phyloP scores from a whole-genome alignment of 2,329 filamentous ascomycete species.

The Colletotrichum truncatum region DNA sequence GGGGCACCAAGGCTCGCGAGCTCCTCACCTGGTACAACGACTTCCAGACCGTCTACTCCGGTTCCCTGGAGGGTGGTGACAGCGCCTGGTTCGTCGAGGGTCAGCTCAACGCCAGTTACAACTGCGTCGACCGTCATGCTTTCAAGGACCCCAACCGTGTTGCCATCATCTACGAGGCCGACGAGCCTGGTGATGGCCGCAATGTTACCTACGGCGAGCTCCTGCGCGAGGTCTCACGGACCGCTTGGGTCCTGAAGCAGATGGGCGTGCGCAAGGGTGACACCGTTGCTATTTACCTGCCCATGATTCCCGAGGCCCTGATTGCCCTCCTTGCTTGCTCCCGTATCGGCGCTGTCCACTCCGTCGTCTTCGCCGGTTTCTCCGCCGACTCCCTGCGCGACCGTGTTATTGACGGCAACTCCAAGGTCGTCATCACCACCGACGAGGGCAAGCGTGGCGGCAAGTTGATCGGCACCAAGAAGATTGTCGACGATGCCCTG shows the following conservation, averaged over 20 bases:
- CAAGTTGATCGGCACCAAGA: constrained; percentile 97
- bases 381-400: constrained; percentile 95
- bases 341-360: constrained; percentile 95
- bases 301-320: constrained; percentile 97
- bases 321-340: constrained; percentile 90
- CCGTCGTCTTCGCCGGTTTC: constrained; percentile 97
- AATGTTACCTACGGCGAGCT: constrained; percentile 94
- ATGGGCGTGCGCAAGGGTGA: constrained; percentile 98
- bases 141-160: constrained; percentile 91
- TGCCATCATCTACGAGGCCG: constrained; percentile 98
- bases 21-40: constrained; percentile 90
- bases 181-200: constrained; percentile 87
- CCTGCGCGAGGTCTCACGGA: constrained; percentile 87
- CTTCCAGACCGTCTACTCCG: constrained; percentile 87
- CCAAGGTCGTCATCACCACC: constrained; percentile 94
- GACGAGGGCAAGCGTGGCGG: constrained; percentile 98
- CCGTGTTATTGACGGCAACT: constrained; percentile 89
- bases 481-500: constrained; percentile 97
- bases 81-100: constrained; percentile 96
- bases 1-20: constrained; percentile 86
- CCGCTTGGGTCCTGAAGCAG: constrained; percentile 88
- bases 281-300: constrained; percentile 95
- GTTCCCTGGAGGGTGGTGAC: constrained; percentile 82
- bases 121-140: constrained; percentile 97
- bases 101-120: constrained; percentile 93